phyloP scores from a whole-genome alignment of 164 flowering plant genomes.

The Magnolia changhungtana region DNA sequence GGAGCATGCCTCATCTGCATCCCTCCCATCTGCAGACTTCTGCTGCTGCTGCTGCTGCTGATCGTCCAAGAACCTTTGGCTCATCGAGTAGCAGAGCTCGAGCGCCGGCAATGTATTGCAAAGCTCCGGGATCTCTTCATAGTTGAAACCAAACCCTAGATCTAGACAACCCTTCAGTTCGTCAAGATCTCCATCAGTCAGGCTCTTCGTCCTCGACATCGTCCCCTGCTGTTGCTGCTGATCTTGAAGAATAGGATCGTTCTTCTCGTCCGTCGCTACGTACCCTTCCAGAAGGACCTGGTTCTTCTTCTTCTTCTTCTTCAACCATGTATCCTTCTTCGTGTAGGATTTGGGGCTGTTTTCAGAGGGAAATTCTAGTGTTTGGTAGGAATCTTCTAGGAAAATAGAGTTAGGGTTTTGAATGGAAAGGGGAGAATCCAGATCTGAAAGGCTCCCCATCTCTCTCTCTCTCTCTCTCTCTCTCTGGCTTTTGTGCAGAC shows the following conservation, averaged over 20 bases:
- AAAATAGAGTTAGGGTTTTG: background rate
- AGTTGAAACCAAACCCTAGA: slow-evolving; percentile 83
- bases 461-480: background rate
- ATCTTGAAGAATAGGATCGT: slow-evolving; percentile 21
- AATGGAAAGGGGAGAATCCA: background rate
- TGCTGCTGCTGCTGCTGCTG: slow-evolving; percentile 46
- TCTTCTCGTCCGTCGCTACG: slow-evolving; percentile 44
- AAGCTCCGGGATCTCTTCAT: slow-evolving; percentile 87
- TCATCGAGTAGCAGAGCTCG: slow-evolving; percentile 87
- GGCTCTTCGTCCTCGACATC: slow-evolving; percentile 56
- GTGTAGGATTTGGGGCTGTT: background rate
- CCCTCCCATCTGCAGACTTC: slow-evolving; percentile 23
- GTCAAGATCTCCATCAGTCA: slow-evolving; percentile 73
- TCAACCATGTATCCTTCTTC: slow-evolving; percentile 17
- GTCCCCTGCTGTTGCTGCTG: slow-evolving; percentile 8
- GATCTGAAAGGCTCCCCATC: background rate
- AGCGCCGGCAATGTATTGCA: slow-evolving; percentile 85
- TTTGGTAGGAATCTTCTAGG: background rate
- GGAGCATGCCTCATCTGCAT: slow-evolving; percentile 9
- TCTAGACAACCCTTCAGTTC: slow-evolving; percentile 87
- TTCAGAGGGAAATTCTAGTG: background rate
- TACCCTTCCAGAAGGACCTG: slow-evolving; percentile 73
- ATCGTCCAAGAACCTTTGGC: slow-evolving; percentile 68
- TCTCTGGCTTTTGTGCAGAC: background rate
- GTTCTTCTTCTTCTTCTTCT: slow-evolving; percentile 44